Percentiles rank a stretch among this genome's conserved stretches.
These are phyloP conservation scores for Suillus variegatus DNA, from an alignment of 768 basidiomycete species.

Conservation along the genomic window DNA sequence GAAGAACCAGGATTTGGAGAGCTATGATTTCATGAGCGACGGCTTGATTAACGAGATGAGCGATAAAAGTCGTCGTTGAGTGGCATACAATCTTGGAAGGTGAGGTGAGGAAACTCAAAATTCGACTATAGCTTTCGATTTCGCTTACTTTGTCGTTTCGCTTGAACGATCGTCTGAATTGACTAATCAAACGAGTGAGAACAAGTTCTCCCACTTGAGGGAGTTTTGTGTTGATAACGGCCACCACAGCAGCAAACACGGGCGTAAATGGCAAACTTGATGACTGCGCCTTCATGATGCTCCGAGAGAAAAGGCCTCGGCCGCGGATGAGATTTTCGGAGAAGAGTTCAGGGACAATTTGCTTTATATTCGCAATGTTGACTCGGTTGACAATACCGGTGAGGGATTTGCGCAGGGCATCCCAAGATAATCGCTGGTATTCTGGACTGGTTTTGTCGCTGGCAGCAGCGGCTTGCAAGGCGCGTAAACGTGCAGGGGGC, in stretches of 20 bases:
- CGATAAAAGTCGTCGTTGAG: slow-evolving; percentile 89
- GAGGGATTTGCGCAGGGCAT: slow-evolving; percentile 94
- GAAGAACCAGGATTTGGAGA: slow-evolving; percentile 92
- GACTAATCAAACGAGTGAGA: slow-evolving; percentile 85
- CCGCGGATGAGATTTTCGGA: slow-evolving; percentile 93
- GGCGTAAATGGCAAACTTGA: slow-evolving; percentile 97
- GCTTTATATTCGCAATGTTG: slow-evolving; percentile 95
- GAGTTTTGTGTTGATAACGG: slow-evolving; percentile 96
- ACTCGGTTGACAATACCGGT: slow-evolving; percentile 99
- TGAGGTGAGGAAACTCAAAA: neutral
- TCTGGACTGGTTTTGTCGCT: slow-evolving; percentile 83
- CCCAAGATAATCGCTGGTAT: slow-evolving; percentile 96
- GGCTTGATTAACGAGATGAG: slow-evolving; percentile 90
- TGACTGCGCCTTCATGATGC: slow-evolving; percentile 97
- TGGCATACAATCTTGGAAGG: slow-evolving; percentile 78
- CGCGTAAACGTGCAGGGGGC: slow-evolving; percentile 90
- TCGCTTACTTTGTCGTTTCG: slow-evolving; percentile 92
- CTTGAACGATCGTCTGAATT: slow-evolving; percentile 94
- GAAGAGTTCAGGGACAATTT: slow-evolving; percentile 88
- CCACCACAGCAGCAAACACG: slow-evolving; percentile 91
- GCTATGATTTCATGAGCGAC: slow-evolving; percentile 95
- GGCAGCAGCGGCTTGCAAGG: slow-evolving; percentile 75
- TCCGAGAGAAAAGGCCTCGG: slow-evolving; percentile 87
- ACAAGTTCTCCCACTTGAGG: slow-evolving; percentile 95
- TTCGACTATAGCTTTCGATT: slow-evolving; percentile 2